phyloP scores from a whole-genome alignment of 2,329 filamentous ascomycete genomes.

The Acarospora socialis region DNA sequence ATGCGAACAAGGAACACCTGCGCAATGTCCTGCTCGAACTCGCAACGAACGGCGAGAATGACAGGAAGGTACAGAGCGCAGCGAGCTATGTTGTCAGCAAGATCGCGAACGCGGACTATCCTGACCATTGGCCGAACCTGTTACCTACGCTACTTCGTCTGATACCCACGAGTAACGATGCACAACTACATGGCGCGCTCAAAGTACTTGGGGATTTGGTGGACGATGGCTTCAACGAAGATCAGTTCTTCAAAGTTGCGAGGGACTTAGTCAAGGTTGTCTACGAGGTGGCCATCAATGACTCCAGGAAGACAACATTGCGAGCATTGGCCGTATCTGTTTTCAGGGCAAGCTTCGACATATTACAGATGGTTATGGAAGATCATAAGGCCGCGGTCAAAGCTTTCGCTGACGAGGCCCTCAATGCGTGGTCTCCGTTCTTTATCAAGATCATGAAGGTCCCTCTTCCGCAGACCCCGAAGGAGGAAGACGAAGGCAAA shows the following conservation, averaged over 20 bases:
- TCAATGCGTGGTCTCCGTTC: conserved; percentile 78
- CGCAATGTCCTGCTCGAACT: conserved; percentile 63
- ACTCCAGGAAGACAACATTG: conserved; percentile 57
- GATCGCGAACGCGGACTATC: conserved; percentile 85
- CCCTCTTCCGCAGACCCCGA: conserved; percentile 48
- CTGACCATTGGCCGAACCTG: conserved; percentile 84
- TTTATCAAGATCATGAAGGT: conserved; percentile 67
- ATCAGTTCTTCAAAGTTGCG: conserved; percentile 86
- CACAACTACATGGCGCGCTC: conserved; percentile 75
- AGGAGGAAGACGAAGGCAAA: conserved; percentile 40
- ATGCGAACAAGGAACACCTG: conserved; percentile 59
- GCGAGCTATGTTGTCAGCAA: conserved; percentile 85
- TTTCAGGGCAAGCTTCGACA: conserved; percentile 83
- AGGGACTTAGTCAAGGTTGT: conserved; percentile 71
- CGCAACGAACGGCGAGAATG: conserved; percentile 55
- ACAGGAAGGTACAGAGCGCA: conserved; percentile 77
- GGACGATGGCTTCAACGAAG: conserved; percentile 83
- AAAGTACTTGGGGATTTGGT: conserved; percentile 81
- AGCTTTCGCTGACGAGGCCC: conserved; percentile 72
- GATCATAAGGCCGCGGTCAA: conserved; percentile 79
- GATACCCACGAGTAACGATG: conserved; percentile 60
- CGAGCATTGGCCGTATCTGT: conserved; percentile 79
- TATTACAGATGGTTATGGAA: conserved; percentile 92
- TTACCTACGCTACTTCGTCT: conserved; percentile 66
- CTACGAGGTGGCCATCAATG: conserved; percentile 66